phyloP scores from a whole-genome alignment of 164 flowering plant genomes.

The Tinospora cordifolia region DNA sequence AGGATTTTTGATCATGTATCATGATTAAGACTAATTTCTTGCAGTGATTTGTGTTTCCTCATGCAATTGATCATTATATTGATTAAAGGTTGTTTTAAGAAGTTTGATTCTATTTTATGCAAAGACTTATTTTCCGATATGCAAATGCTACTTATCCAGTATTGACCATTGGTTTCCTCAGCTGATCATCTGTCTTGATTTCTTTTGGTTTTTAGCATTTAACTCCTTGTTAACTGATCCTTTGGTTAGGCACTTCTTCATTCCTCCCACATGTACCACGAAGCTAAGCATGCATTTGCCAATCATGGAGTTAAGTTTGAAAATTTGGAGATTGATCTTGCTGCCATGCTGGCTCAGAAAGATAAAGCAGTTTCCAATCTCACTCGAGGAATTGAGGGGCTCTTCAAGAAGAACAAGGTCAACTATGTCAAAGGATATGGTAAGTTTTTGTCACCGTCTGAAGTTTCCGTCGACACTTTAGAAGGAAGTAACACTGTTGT shows the following conservation, averaged over 20 bases:
- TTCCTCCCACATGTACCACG: slow-evolving; percentile 94
- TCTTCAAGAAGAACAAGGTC: slow-evolving; percentile 91
- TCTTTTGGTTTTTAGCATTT: not conserved
- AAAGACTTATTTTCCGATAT: not conserved
- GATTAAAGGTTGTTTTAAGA: not conserved
- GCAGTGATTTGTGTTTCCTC: not conserved
- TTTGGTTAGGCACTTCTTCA: slow-evolving; percentile 66
- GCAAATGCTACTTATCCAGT: not conserved
- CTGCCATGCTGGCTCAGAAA: slow-evolving; percentile 88
- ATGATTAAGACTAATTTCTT: not conserved
- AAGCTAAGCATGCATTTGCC: slow-evolving; percentile 74
- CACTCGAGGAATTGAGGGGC: slow-evolving; percentile 82
- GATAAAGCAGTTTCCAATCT: slow-evolving; percentile 75
- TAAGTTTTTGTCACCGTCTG: slow-evolving; percentile 70
- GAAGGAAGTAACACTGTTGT: slow-evolving; percentile 69
- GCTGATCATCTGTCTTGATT: not conserved
- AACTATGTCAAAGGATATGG: slow-evolving; percentile 87
- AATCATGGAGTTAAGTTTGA: slow-evolving; percentile 76
- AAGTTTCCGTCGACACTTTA: slow-evolving; percentile 68
- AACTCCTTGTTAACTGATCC: not conserved
- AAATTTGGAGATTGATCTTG: slow-evolving; percentile 72
- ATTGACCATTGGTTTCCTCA: not conserved
- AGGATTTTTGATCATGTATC: not conserved
- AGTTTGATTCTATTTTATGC: not conserved
- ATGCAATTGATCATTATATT: not conserved